Conservation (phyloP, 805 yeast species). For the Sungouiella thailandica region DNA sequence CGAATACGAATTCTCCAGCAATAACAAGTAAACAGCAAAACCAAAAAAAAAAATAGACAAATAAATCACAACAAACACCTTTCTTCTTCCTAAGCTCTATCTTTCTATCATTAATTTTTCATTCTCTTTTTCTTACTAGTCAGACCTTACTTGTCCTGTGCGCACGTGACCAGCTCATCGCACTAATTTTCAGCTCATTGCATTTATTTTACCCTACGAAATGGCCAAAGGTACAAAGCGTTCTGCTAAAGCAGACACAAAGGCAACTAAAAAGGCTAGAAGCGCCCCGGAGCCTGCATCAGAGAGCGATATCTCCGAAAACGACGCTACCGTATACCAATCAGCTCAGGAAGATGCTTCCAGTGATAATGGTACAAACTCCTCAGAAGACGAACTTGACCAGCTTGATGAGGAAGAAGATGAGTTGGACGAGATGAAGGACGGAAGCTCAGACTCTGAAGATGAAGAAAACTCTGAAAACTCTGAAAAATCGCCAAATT, state of each 20-base stretch:
- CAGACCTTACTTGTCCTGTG: neutral
- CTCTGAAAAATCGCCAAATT: slow-evolving; percentile 6
- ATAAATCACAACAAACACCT: too few relatives aligned
- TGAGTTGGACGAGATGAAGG: slow-evolving; percentile 15
- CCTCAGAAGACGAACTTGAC: slow-evolving; percentile 6
- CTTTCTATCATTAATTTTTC: neutral
- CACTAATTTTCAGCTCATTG: slow-evolving; percentile 10
- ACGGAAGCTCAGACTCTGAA: slow-evolving; percentile 20
- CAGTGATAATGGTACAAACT: slow-evolving; percentile 12
- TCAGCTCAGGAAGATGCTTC: slow-evolving; percentile 17
- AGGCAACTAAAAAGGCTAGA: slow-evolving; percentile 19
- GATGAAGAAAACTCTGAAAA: slow-evolving; percentile 23
- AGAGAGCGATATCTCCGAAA: slow-evolving; percentile 17
- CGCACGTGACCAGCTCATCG: slow-evolving; percentile 19
- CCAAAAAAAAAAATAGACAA: too few relatives aligned
- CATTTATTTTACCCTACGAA: slow-evolving; percentile 5
- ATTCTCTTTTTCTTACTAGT: neutral
- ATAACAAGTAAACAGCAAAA: too few relatives aligned
- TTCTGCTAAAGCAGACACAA: slow-evolving; percentile 15
- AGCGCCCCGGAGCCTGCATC: slow-evolving; percentile 19
- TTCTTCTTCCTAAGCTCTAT: neutral
- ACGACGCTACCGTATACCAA: slow-evolving; percentile 21
- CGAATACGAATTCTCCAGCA: too few relatives aligned
- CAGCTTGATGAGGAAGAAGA: slow-evolving; percentile 10
- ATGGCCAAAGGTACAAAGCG: slow-evolving; percentile 31